Evolutionary conservation across 176 grass and related monocot species (phyloP), one percentile per base, ranked within the genome.

Genomic region (bread wheat (Triticum aestivum)): DNA sequence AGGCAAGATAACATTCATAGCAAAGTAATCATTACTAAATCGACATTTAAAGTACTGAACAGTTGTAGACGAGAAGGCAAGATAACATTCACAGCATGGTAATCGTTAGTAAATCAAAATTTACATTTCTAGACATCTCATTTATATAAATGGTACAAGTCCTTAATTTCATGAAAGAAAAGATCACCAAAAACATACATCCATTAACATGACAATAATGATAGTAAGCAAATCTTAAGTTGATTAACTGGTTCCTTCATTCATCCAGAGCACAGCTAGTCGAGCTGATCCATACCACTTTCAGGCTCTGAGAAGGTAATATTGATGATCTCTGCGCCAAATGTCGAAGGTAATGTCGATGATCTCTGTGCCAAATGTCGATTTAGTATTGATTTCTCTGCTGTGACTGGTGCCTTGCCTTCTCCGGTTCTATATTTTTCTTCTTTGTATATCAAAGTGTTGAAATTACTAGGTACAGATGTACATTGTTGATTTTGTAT

Each of bases 121-220:
- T 34, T 34, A 33, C 30, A 68, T 68, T 18, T 75, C 72, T 51
- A 7, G 42, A 29, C 42, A 75, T 17, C 72, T 51, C 42, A 29
- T 29, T 75, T 30, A 49, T 75, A 9, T 75, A 24, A 75, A 26
- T 26, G 47, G 24, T 26, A 75, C 27, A 14, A 26, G 12, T 49
- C 24, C 41, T 29, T 49, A 49, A 49, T 29, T 75, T 24, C 42
- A 49, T 75, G 12, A 75, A 75, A 75, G 72, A 29, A 49, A 75
- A 49, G 23, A 29, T 49, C 6, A 44, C 17, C 3, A 49, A 30
- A 51, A 75, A 24, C 24, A 75, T 51, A 51, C 13, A 75, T 9
- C 72, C 72, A 75, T 51, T 75, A 51, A 75, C 72, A 74, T 74
- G 39, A 74, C n/a, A 73, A 45, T 42, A 73, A 44, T 14, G 13